Base-by-base conservation (phyloP, 192 early-diverging fungal genomes). In the Rhizoclosmatium sp. region DNA sequence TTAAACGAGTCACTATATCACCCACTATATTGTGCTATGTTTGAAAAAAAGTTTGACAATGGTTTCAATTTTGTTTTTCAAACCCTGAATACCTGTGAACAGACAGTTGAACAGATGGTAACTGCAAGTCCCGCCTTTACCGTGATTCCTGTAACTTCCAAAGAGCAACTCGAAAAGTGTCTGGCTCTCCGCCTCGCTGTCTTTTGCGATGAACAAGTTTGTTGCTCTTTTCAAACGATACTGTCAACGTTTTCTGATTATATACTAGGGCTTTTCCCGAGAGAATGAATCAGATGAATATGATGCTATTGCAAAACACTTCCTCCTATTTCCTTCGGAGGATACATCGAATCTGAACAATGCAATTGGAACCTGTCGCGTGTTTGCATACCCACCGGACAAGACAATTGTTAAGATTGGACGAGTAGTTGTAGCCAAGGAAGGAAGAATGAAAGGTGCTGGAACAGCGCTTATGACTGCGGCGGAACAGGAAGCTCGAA, bases 351-450 rank as follows among this genome's bases (percentile, higher is more conserved):
- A 42, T n/a, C 42, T 51, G 19, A 39, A 47, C 9, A 19, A n/a
- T 47, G 68, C 68, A 14, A 69, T 47, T 40, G 68, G 68, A 19
- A 47, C 47, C 19, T 39, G 42, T 10, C 68, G 68, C 9, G 14
- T 69, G 68, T 69, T 47, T 69, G 47, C 31, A 42, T 69, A 69
- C 68, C 3, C 19, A 3, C n/a, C n/a, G n/a, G 68, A 69, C 19
- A 47, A 42, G 47, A 47, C 12, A n/a, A 39, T 47, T 19, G 68
- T 14, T 9, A 69, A 69, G 46, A 69, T 69, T 47, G 68, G 68
- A 69, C 68, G 68, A 19, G 68, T 69, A 47, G 68, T 47, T 3
- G 68, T 69, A 10, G 42, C 14, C n/a, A 14, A 42, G 68, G n/a
- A n/a, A 16, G 44, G 44, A n/a, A 42, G 68, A 39, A 21, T 69